Evolutionary conservation across 2,329 filamentous ascomycete genomes (phyloP), one percentile per base, ranked within the genome.

Genomic region (Ambrosiella cleistominuta): DNA sequence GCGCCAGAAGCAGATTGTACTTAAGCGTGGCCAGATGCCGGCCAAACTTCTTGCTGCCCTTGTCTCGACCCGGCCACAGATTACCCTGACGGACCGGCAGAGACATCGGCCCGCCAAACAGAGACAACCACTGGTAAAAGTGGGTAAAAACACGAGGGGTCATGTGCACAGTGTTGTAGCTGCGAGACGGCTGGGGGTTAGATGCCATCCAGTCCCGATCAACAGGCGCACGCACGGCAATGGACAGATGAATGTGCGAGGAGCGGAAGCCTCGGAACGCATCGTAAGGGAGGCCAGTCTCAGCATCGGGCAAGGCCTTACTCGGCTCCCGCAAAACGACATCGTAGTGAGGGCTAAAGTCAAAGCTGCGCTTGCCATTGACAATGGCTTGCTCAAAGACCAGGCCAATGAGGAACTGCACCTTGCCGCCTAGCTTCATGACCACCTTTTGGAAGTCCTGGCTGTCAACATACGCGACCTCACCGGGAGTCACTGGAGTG

Each of bases 11-110:
- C 19, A 98, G 73, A 62, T 91, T 96, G 72, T 97, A 97, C 74
- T 98, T 98, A 74, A 98, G 90, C 7, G 94, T 98, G n/a, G 89
- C 91, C 62, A 98, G 74, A 70, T 98, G 94, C 54, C 93, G 81
- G 12, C 91, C 91, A 68, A 98, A 98, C 68, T 98, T 98, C 72
- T 98, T 98, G 75, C 88, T 96, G 51, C 88, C 93, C 74, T 95
- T 96, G 64, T 96, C 93, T 27, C 89, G 79, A 0, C 88, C 89
- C 5, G 90, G 91, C 82, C 90, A 98, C 2, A 98, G 76, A 52
- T 80, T 78, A 13, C 93, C 93, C 72, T 98, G 94, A 0, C 93
- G 87, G 59, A 98, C 85, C 9, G 93, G 94, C 36, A 98, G 75
- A 9, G 91, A 94, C 83, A 97, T 89, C 7, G 91, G 86, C 1